Base-by-base conservation (phyloP, 2,329 filamentous ascomycete species). In the Penicillium sp. region DNA sequence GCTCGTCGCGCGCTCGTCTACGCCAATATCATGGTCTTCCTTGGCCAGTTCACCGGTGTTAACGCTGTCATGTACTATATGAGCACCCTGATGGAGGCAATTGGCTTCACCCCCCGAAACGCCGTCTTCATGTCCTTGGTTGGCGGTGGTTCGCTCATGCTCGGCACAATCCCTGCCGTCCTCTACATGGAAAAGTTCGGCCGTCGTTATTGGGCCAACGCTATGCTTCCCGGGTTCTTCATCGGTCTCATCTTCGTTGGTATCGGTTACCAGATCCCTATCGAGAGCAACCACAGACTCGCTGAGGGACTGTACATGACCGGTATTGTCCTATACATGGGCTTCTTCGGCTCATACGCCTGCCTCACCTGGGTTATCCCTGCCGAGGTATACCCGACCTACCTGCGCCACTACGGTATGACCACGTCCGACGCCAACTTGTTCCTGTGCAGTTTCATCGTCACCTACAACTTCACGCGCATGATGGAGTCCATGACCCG, bases 71-170 rank as follows among this genome's bases (percentile, higher is more conserved):
- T 87, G 80, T 90, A 90, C 72, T 89, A 88, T 73, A 88, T 90
- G 85, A 79, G 77, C 0, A 78, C 83, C 0, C 73, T 90, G 6
- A 88, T 90, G 84, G 73, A 72, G 50, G 81, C 86, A 64, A 84
- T 90, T 45, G 86, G 86, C 12, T 90, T 90, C 70, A 70, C 85
- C 63, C 71, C 80, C 7, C 78, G 82, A 57, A 70, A 85, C 50
- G 73, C 84, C 16, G 88, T 85, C 58, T 90, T 89, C 77, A 90
- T 90, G 87, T 89, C 86, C 0, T 79, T 89, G 0, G 86, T 90
- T 14, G 87, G 87, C 3, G 86, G 87, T 24, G 86, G 84, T 3
- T 75, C 86, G 0, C 78, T 90, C 0, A 78, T 90, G 0, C 63
- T 90, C 16, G 86, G 86, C 21, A 86, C 85, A 0, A 85, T 89